Evolutionary conservation across 129 eudicot species (phyloP).

Genomic region (Escallonia herrerae): DNA sequence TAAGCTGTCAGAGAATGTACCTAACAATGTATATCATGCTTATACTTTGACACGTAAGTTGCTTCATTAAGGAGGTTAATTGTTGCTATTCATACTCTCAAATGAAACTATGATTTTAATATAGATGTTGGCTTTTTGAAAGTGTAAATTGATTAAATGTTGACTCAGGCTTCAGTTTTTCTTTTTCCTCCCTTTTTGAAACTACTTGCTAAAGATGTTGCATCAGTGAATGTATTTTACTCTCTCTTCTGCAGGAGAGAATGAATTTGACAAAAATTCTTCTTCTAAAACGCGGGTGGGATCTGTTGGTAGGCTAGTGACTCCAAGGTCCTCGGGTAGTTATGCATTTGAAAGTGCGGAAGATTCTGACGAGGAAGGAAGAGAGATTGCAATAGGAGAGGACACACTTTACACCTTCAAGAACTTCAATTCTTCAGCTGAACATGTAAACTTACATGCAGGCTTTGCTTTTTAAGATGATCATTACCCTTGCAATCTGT

Average conservation of each 20-base stretch:
- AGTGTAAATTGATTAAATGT: no score
- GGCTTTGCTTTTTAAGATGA: constrained; percentile 1
- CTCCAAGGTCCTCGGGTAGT: constrained; percentile 68
- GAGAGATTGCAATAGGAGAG: constrained; percentile 50
- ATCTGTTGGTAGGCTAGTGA: constrained; percentile 57
- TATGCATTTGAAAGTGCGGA: constrained; percentile 65
- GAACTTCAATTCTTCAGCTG: constrained; percentile 28
- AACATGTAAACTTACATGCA: constrained; percentile 27
- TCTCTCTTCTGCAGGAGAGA: constrained; percentile 42
- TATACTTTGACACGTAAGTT: no score
- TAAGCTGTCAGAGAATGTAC: no score
- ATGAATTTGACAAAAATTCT: constrained; percentile 31
- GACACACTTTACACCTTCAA: constrained; percentile 38
- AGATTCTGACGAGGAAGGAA: constrained; percentile 69
- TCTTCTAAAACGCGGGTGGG: constrained; percentile 42
- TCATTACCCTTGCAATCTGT: neutral
- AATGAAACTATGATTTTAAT: no score
- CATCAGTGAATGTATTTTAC: neutral
- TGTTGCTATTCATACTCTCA: no score
- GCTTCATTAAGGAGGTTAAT: no score
- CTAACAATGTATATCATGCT: no score
- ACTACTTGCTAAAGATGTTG: neutral
- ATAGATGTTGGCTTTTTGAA: no score
- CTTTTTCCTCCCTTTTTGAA: neutral
- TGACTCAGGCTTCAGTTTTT: no score